A percentile compares a stretch with the other conserved stretches of the same genome.
These are phyloP conservation scores for Orychophragmus violaceus DNA, from an alignment of 345 rosid species.

Conservation along the genomic window DNA sequence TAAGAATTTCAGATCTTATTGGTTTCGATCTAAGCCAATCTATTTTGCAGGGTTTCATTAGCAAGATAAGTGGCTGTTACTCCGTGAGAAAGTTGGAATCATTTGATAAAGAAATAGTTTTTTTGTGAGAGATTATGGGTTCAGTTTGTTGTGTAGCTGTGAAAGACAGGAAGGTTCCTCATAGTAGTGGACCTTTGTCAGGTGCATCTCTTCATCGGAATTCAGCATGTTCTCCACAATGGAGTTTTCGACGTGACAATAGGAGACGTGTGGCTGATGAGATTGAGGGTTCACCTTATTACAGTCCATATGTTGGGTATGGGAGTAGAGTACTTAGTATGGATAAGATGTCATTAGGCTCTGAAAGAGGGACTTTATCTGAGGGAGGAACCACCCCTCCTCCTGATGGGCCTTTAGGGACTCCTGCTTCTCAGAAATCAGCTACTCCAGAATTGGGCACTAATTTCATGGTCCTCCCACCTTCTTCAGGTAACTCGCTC, in stretches of 20 bases:
- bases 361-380: slow-evolving; percentile 52
- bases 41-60: no score
- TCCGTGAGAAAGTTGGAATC: no score
- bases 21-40: no score
- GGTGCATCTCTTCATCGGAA: slow-evolving; percentile 40
- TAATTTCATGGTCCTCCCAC: slow-evolving; percentile 29
- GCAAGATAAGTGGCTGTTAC: no score
- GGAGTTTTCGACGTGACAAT: slow-evolving; percentile 88
- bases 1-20: no score
- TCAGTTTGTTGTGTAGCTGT: slow-evolving; percentile 85
- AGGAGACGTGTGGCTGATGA: slow-evolving; percentile 90
- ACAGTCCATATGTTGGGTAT: slow-evolving; percentile 31
- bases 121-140: slow-evolving; percentile 63
- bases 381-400: slow-evolving; percentile 49
- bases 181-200: slow-evolving; percentile 7
- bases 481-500: slow-evolving; percentile 35
- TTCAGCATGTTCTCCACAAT: slow-evolving; percentile 72
- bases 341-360: slow-evolving; percentile 54
- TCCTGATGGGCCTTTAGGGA: slow-evolving; percentile 40
- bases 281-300: slow-evolving; percentile 55
- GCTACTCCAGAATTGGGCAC: slow-evolving; percentile 36
- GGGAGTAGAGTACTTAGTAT: slow-evolving; percentile 36
- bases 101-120: background rate
- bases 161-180: slow-evolving; percentile 45
- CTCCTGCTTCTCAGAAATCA: slow-evolving; percentile 51